Evolutionary conservation across 176 grass and related monocot species (phyloP), one percentile per base, ranked within the genome.

Genomic region (Stipa capillata): DNA sequence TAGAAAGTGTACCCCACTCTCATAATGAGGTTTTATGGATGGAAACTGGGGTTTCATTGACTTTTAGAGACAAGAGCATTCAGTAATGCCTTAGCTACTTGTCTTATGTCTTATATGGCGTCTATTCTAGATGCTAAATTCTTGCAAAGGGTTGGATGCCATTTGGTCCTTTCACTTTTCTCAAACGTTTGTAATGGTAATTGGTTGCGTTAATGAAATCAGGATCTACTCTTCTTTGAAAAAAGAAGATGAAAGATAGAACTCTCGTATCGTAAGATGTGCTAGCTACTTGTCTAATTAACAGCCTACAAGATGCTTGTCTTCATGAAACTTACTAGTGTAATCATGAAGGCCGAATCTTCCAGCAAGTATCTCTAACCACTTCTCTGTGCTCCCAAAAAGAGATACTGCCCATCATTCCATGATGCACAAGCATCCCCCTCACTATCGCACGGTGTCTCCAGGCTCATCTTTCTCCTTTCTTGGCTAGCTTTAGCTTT

Each of bases 361-460:
- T 72, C 43, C 74, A 72, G 74, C 40, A 85, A 83, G 57, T 74
- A 56, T 33, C 45, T n/a, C 57, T 44, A 74, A 56, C 63, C 48
- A 55, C 69, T 40, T 39, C 33, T 20, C 23, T 64, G 32, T 63
- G 80, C 56, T 64, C 70, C 1, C 71, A 55, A 58, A 51, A 65
- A n/a, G 72, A 45, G 27, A 58, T 72, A 70, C 43, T 33, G 65
- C 32, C 43, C 64, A 79, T 70, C 65, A 85, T 68, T 41, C 41
- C 74, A 62, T 18, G 42, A 42, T 20, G 83, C 83, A 61, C 42
- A 70, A 59, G 48, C 53, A 78, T 10, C 33, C 4, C 79, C 20
- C 2, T 51, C 42, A 3, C 5, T 82, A 70, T 20, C 36, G 25
- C 81, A 21, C 51, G 0, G 25, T 84, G 40, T 58, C 39, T 39